Conservation (phyloP, 768 basidiomycete genomes). For the Russula griseocarnosa region DNA sequence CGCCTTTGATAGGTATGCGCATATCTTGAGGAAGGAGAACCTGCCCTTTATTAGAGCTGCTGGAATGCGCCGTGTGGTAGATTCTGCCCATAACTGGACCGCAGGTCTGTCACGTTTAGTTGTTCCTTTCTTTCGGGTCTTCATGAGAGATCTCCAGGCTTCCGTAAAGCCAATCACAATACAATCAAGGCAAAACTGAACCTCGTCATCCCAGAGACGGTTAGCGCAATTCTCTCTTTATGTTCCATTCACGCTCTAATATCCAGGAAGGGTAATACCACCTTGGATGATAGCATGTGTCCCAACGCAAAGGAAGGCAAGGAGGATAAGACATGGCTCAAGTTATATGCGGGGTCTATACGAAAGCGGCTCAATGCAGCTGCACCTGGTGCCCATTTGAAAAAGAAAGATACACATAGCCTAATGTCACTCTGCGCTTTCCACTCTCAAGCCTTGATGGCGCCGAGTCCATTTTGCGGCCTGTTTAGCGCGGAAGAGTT, state of each 20-base stretch:
- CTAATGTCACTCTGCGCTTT: slow-evolving; percentile 78
- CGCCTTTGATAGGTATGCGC: slow-evolving; percentile 51
- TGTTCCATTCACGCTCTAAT: not conserved
- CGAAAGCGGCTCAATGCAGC: slow-evolving; percentile 54
- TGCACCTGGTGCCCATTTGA: slow-evolving; percentile 61
- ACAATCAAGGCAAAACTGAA: slow-evolving; percentile 47
- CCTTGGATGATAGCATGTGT: slow-evolving; percentile 64
- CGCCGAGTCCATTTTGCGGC: slow-evolving; percentile 61
- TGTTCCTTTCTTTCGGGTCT: not conserved
- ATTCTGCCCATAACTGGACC: slow-evolving; percentile 68
- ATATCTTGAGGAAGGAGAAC: slow-evolving; percentile 42
- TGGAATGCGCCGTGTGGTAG: slow-evolving; percentile 54
- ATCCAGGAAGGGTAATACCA: slow-evolving; percentile 47
- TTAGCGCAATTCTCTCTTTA: slow-evolving; percentile 32
- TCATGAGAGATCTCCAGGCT: slow-evolving; percentile 42
- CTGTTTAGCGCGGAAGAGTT: slow-evolving; percentile 68
- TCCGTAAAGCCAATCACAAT: slow-evolving; percentile 49
- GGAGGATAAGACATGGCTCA: slow-evolving; percentile 52
- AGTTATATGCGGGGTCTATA: slow-evolving; percentile 53
- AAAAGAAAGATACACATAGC: slow-evolving; percentile 48
- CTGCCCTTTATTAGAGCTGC: slow-evolving; percentile 55
- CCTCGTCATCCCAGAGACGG: slow-evolving; percentile 55
- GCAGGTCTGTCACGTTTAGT: slow-evolving; percentile 41
- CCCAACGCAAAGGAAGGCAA: slow-evolving; percentile 48
- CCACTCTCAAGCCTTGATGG: slow-evolving; percentile 56